phyloP scores from a whole-genome alignment of 1,139 yeast species.

The Sugiyamaella castrensis region DNA sequence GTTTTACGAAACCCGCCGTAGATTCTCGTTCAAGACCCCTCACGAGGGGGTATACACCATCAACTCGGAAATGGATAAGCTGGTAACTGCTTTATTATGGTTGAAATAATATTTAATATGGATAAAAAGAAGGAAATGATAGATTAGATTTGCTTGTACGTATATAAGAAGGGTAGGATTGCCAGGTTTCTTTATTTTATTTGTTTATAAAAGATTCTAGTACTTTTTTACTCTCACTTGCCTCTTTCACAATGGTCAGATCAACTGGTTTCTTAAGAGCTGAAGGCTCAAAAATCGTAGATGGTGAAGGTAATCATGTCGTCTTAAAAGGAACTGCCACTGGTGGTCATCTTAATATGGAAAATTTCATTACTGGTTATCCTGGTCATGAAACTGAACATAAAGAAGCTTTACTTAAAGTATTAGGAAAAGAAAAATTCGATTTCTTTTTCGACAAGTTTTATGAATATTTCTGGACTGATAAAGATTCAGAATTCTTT shows the following conservation, averaged over 20 bases:
- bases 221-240: too few relatives aligned
- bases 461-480: conserved; percentile 50
- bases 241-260: conserved; percentile 2
- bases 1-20: too few relatives aligned
- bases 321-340: conserved; percentile 46
- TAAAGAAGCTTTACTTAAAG: conserved; percentile 38
- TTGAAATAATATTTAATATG: too few relatives aligned
- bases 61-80: too few relatives aligned
- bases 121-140: too few relatives aligned
- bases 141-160: too few relatives aligned
- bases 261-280: conserved; percentile 26
- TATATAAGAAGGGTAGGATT: too few relatives aligned
- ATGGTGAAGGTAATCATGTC: conserved; percentile 38
- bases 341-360: conserved; percentile 52
- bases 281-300: conserved; percentile 46
- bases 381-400: conserved; percentile 51
- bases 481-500: conserved; percentile 44
- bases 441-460: conserved; percentile 48
- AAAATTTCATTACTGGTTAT: conserved; percentile 50
- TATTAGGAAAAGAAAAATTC: conserved; percentile 45
- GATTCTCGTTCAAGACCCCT: too few relatives aligned
- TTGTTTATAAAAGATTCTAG: too few relatives aligned
- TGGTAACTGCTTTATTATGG: too few relatives aligned
- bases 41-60: too few relatives aligned
- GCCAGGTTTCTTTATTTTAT: too few relatives aligned